Evolutionary conservation across 768 basidiomycete species (phyloP).

Genomic region (Pholiota molesta): DNA sequence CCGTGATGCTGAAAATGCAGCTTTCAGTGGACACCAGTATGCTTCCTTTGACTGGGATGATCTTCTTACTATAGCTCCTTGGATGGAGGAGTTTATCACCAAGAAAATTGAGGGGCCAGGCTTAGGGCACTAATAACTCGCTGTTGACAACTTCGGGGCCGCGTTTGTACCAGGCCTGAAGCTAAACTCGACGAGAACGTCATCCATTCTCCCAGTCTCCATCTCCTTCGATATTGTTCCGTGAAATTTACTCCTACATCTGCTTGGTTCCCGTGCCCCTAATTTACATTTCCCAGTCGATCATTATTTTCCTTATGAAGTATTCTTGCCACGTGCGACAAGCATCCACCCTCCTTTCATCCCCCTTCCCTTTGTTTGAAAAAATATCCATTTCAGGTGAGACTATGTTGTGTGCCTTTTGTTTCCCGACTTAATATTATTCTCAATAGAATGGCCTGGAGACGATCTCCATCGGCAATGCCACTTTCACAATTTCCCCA

Average conservation of each 20-base stretch:
- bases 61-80: constrained; percentile 73
- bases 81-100: constrained; percentile 71
- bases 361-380: constrained; percentile 19
- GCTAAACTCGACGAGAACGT: not conserved
- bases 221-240: not conserved
- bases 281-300: constrained; percentile 6
- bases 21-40: constrained; percentile 58
- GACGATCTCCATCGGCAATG: constrained; percentile 16
- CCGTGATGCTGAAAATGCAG: constrained; percentile 40
- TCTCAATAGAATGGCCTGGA: constrained; percentile 15
- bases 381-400: constrained; percentile 22
- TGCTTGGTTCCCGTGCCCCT: constrained; percentile 1
- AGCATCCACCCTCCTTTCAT: constrained; percentile 1
- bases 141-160: not conserved
- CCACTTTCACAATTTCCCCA: constrained; percentile 7
- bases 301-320: constrained; percentile 9
- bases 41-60: constrained; percentile 74
- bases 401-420: constrained; percentile 19
- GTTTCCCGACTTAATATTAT: constrained; percentile 15
- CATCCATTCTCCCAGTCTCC: constrained; percentile 9
- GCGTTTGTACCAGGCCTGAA: not conserved
- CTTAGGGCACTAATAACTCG: constrained; percentile 51
- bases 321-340: constrained; percentile 15
- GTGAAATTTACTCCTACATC: not conserved
- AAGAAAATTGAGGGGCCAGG: constrained; percentile 71